These are phyloP conservation scores for Epicoccum sorghinum DNA, from an alignment of 2,329 filamentous ascomycete species.

Conservation along the genomic window DNA sequence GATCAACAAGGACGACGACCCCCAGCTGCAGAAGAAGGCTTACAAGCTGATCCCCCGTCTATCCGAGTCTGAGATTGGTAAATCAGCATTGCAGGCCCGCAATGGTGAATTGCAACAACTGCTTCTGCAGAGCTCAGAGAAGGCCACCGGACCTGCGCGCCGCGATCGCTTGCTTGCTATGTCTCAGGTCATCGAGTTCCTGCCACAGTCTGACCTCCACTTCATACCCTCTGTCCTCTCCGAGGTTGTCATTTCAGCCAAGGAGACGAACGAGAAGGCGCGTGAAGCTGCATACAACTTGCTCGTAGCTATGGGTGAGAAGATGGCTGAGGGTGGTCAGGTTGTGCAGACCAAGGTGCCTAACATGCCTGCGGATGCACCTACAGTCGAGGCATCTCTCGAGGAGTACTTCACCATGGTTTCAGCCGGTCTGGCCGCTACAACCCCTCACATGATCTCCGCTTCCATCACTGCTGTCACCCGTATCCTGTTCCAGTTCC, in stretches of 20 bases:
- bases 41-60: constrained; percentile 97
- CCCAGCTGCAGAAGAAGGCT: constrained; percentile 97
- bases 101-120: constrained; percentile 81
- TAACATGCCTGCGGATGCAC: constrained; percentile 82
- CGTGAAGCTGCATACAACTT: constrained; percentile 88
- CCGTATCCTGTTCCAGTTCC: constrained; percentile 92
- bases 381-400: constrained; percentile 77
- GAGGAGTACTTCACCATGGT: constrained; percentile 99
- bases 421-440: constrained; percentile 89
- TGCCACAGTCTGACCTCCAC: constrained; percentile 79
- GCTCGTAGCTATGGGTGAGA: constrained; percentile 84
- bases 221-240: constrained; percentile 92
- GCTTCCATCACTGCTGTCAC: constrained; percentile 95
- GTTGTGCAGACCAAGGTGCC: constrained; percentile 88
- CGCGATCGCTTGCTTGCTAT: constrained; percentile 87
- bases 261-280: constrained; percentile 96
- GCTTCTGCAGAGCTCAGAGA: constrained; percentile 78
- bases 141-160: constrained; percentile 83
- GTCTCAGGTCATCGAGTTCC: constrained; percentile 76
- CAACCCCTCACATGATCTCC: constrained; percentile 95
- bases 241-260: constrained; percentile 94
- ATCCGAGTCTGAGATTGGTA: constrained; percentile 78
- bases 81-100: constrained; percentile 75
- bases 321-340: constrained; percentile 73
- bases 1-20: constrained; percentile 80